These are phyloP conservation scores for Penicillium cataractarum DNA, from an alignment of 495 filamentous ascomycete genomes.

Conservation along the genomic window DNA sequence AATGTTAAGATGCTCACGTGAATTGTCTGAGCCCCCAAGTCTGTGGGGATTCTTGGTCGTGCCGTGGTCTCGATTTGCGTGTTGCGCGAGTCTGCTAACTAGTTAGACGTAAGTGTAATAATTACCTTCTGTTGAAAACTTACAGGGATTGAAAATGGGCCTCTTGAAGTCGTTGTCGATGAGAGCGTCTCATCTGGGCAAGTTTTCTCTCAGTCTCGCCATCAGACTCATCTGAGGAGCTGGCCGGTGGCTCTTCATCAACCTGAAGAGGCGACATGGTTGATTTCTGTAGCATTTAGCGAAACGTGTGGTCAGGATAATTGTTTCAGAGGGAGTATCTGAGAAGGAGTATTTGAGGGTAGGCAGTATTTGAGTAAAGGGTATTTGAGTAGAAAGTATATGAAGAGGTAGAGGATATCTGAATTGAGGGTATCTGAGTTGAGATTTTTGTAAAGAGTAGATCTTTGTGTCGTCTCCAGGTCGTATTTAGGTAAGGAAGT, in stretches of 20 bases:
- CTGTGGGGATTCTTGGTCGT: constrained; percentile 33
- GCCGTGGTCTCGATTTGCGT: constrained; percentile 36
- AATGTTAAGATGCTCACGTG: constrained; percentile 40
- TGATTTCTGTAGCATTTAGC: background rate
- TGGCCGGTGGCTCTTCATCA: constrained; percentile 11
- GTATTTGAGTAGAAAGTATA: too few species aligned
- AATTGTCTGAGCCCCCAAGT: background rate
- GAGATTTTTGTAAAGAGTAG: background rate
- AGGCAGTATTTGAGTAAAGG: too few species aligned
- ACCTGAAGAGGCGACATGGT: constrained; percentile 4
- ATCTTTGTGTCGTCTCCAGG: background rate
- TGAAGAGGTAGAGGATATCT: too few species aligned
- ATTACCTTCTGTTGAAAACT: constrained; percentile 23
- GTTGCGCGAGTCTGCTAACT: constrained; percentile 43
- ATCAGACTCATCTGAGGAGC: constrained; percentile 35
- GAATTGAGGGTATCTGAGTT: too few species aligned
- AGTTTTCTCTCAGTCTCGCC: constrained; percentile 35
- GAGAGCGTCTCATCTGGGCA: constrained; percentile 41
- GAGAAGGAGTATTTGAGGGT: too few species aligned
- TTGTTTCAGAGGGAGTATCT: background rate
- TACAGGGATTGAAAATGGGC: constrained; percentile 57
- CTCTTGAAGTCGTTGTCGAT: constrained; percentile 53
- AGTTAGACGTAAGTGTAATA: background rate
- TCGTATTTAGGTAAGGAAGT: background rate
- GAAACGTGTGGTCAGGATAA: background rate